Evolutionary conservation across 192 early-diverging fungal genomes (phyloP).

Genomic region (Geranomyces michiganensis): DNA sequence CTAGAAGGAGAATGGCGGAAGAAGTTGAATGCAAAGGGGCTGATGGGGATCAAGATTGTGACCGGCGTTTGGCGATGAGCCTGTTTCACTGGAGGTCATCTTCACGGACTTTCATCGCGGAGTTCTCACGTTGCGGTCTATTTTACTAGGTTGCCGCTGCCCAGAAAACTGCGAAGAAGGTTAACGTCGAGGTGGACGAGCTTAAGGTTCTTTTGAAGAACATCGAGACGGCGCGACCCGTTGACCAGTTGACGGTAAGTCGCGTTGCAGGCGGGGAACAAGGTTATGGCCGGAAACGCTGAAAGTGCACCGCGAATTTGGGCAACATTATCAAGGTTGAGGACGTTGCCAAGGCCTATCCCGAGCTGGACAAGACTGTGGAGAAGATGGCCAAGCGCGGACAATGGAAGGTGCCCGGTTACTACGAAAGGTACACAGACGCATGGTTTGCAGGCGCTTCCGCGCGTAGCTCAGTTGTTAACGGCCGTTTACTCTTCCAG

Average conservation of each 20-base stretch:
- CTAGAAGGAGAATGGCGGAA: no score
- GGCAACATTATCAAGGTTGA: no score
- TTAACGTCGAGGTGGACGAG: conserved; percentile 83
- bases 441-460: no score
- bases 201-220: conserved; percentile 87
- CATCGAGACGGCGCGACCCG: conserved; percentile 91
- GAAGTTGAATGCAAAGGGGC: no score
- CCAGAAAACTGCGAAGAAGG: conserved; percentile 80
- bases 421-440: conserved; percentile 96
- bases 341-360: conserved; percentile 90
- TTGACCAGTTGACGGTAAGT: conserved; percentile 87
- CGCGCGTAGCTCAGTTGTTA: no score
- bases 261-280: not conserved
- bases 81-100: no score
- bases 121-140: no score
- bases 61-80: no score
- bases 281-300: no score
- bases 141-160: conserved; percentile 71
- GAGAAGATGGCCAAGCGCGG: conserved; percentile 91
- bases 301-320: not conserved
- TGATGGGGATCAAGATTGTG: no score
- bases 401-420: conserved; percentile 90
- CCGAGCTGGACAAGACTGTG: conserved; percentile 85
- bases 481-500: conserved; percentile 28
- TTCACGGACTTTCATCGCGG: no score